A percentile compares a stretch with the other conserved stretches of the same genome.
Evolutionary conservation across 2,329 filamentous ascomycete genomes (phyloP).

Genomic region (Xylaria sp.): DNA sequence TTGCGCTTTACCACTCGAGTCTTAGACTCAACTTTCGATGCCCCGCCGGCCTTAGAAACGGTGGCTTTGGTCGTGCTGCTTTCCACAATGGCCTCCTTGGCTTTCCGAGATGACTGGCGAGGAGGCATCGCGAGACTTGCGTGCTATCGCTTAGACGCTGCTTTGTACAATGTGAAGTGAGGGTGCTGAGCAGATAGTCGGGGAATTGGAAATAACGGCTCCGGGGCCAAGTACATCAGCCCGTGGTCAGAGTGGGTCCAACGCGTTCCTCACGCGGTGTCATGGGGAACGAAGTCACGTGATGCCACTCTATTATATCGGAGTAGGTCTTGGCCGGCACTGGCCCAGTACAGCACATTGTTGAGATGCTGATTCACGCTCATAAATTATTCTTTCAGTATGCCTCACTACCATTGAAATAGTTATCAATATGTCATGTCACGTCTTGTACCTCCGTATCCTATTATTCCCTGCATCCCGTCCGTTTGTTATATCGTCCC

Average conservation of each 20-base stretch:
- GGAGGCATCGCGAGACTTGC: conserved; percentile 32
- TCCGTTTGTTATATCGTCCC: not conserved
- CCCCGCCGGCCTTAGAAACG: conserved; percentile 41
- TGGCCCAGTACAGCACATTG: not conserved
- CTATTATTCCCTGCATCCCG: not conserved
- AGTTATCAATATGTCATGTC: no score
- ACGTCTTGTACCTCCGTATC: not conserved
- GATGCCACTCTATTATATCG: conserved; percentile 10
- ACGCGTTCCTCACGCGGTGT: conserved; percentile 27
- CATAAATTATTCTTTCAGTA: not conserved
- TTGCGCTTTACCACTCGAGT: conserved; percentile 40
- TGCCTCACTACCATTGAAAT: no score
- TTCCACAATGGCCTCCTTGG: conserved; percentile 27
- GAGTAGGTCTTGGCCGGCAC: not conserved
- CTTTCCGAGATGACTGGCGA: conserved; percentile 31
- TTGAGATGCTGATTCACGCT: not conserved
- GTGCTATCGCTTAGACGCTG: not conserved
- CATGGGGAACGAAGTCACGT: conserved; percentile 31
- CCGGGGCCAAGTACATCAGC: not conserved
- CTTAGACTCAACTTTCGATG: conserved; percentile 35
- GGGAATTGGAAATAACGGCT: not conserved
- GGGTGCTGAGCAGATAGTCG: not conserved
- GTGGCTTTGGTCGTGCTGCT: conserved; percentile 39
- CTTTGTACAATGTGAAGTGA: conserved; percentile 2
- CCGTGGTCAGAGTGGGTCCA: conserved; percentile 3